Conservation (phyloP, 371 early-diverging fungal species). For the Entomophthora muscae region DNA sequence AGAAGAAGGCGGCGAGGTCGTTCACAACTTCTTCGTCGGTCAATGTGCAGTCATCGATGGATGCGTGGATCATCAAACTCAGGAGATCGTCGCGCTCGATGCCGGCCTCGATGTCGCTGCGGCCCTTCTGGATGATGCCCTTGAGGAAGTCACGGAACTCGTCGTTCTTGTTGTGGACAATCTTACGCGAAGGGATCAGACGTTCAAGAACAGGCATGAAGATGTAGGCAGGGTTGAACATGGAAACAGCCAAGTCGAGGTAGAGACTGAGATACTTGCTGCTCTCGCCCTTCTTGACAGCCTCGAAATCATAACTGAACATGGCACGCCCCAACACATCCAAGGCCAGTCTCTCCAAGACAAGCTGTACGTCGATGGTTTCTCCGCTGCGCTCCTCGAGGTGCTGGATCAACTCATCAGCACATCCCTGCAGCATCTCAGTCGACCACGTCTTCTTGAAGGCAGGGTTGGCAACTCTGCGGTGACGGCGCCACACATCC, state of each 20-base stretch:
- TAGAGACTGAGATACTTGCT: neutral
- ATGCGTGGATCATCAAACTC: neutral
- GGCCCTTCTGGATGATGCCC: neutral
- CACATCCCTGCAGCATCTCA: neutral
- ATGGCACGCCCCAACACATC: slow-evolving; percentile 3
- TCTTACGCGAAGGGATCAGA: neutral
- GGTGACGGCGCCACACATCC: neutral
- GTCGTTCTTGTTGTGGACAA: neutral
- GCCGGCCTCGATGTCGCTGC: neutral
- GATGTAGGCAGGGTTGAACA: slow-evolving; percentile 2
- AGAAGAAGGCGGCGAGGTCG: slow-evolving; percentile 20
- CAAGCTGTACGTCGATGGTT: neutral
- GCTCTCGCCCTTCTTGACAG: neutral
- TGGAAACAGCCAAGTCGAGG: neutral
- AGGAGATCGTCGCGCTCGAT: slow-evolving; percentile 3
- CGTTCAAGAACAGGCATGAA: neutral
- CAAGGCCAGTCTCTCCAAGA: neutral
- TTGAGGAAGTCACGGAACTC: neutral
- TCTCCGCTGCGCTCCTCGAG: neutral
- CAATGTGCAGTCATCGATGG: neutral
- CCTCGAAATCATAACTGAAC: slow-evolving; percentile 6
- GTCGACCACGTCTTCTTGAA: slow-evolving; percentile 4
- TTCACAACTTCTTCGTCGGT: slow-evolving; percentile 12
- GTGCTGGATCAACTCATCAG: neutral
- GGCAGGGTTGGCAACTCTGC: neutral